Conservation (phyloP, 345 rosid species). For the Xanthoceras sorbifolium region DNA sequence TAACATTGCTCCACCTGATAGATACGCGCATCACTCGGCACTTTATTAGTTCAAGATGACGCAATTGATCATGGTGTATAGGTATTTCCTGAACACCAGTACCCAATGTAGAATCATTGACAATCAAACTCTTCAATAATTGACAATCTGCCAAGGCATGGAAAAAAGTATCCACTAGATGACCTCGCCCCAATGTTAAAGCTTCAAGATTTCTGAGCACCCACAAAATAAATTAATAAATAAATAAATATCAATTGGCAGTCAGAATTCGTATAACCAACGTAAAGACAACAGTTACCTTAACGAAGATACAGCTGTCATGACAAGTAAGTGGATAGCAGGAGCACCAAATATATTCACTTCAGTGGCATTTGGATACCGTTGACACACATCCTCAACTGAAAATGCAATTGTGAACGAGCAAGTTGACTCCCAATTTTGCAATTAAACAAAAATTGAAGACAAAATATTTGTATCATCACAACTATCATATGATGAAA, state of each 20-base stretch:
- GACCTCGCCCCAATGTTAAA: slow-evolving; percentile 77
- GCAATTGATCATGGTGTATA: slow-evolving; percentile 79
- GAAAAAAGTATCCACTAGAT: slow-evolving; percentile 71
- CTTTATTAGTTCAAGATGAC: slow-evolving; percentile 72
- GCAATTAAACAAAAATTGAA: not conserved
- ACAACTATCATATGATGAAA: not conserved
- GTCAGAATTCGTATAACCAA: slow-evolving; percentile 3
- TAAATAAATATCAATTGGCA: slow-evolving; percentile 10
- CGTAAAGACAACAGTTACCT: slow-evolving; percentile 40
- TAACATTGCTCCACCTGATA: slow-evolving; percentile 57
- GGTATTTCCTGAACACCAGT: slow-evolving; percentile 82
- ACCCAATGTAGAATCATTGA: slow-evolving; percentile 74
- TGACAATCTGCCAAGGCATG: slow-evolving; percentile 75
- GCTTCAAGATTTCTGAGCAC: slow-evolving; percentile 72
- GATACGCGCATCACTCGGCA: slow-evolving; percentile 86
- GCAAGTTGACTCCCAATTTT: not conserved
- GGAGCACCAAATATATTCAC: slow-evolving; percentile 74
- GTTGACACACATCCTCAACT: slow-evolving; percentile 89
- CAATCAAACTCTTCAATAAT: slow-evolving; percentile 68
- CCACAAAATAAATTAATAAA: slow-evolving; percentile 15
- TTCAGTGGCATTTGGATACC: slow-evolving; percentile 89
- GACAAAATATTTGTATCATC: not conserved
- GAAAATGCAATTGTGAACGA: slow-evolving; percentile 23
- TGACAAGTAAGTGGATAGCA: slow-evolving; percentile 59
- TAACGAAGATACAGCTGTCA: slow-evolving; percentile 69